Conservation (phyloP, 352 stramenopile species). For the Phytophthora cajani region DNA sequence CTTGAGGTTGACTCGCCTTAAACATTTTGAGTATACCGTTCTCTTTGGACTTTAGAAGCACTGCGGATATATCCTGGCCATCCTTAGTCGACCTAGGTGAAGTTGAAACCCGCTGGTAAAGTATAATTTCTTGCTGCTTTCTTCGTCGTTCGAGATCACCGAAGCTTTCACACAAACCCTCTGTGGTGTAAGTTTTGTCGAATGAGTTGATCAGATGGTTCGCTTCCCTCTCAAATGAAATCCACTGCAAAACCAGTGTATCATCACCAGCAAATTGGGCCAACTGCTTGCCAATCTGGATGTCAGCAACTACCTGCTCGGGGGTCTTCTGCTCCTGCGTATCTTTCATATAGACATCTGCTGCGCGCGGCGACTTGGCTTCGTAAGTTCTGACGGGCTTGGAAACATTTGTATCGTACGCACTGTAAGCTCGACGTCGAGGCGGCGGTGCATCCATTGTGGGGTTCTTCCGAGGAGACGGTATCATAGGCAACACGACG, state of each 20-base stretch:
- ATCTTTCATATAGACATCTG: constrained; percentile 40
- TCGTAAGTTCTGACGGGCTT: not conserved
- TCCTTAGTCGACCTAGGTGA: not conserved
- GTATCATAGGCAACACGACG: constrained; percentile 21
- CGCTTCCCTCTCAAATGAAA: constrained; percentile 18
- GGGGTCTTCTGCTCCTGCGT: constrained; percentile 37
- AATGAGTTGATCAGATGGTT: constrained; percentile 2
- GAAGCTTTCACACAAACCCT: constrained; percentile 1
- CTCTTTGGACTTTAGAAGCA: not conserved
- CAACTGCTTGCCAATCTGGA: constrained; percentile 38
- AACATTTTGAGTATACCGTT: constrained; percentile 7
- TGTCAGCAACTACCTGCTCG: constrained; percentile 41
- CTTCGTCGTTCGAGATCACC: constrained; percentile 18
- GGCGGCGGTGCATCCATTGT: not conserved
- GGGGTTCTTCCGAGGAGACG: constrained; percentile 8
- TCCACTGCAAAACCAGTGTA: constrained; percentile 11
- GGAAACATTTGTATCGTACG: not conserved
- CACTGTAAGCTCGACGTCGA: not conserved
- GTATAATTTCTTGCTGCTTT: constrained; percentile 12
- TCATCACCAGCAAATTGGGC: constrained; percentile 18
- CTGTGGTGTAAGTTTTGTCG: not conserved
- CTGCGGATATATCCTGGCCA: not conserved
- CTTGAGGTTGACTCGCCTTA: not conserved
- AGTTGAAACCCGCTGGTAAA: constrained; percentile 13
- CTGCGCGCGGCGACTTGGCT: constrained; percentile 7